Evolutionary conservation across 1,139 yeast species (phyloP), one percentile per base, ranked within the genome.

Genomic region (Yamadazyma sp.): DNA sequence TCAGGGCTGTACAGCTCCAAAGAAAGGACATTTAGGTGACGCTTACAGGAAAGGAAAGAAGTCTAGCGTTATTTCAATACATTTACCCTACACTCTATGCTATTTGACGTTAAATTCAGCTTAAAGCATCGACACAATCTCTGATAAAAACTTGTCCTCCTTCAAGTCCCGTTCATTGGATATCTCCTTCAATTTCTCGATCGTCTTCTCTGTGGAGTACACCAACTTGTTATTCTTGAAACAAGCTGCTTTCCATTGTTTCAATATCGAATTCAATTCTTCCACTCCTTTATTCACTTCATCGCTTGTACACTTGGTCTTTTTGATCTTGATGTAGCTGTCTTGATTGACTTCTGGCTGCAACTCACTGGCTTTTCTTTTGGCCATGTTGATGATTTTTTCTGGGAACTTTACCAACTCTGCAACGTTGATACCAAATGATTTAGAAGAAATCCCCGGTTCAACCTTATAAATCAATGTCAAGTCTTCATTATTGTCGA

Each of bases 391-490:
- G 37, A 92, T 80, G 36, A 92, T 92, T 59, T 91, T 91, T 22
- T 70, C 68, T 1, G 98, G 98, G 59, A 92, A 92, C 49, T 87
- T 83, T 26, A 92, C 98, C 34, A 91, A 80, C 61, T 92, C 98
- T 0, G 98, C 98, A 31, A 92, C 98, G 59, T 92, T 96, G 36
- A 92, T 89, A 62, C 98, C 98, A 64, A 92, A 92, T 0, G 97
- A 89, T 58, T 89, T 95, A 57, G 89, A 96, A 3, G 95, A 82
- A 40, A 89, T 78, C 11, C 98, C 98, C 1, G 87, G 87, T 50
- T 87, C 96, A 12, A 92, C 97, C 55, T 84, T 87, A 62, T 91
- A 92, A 54, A 92, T 69, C 48, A 92, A 70, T 0, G 98, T 89
- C 47, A 92, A 88, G 51, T 87, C 96, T 45, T 82, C 83, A 27